Conservation (phyloP, 257 asterid species). For the Plectranthus barbatus region DNA sequence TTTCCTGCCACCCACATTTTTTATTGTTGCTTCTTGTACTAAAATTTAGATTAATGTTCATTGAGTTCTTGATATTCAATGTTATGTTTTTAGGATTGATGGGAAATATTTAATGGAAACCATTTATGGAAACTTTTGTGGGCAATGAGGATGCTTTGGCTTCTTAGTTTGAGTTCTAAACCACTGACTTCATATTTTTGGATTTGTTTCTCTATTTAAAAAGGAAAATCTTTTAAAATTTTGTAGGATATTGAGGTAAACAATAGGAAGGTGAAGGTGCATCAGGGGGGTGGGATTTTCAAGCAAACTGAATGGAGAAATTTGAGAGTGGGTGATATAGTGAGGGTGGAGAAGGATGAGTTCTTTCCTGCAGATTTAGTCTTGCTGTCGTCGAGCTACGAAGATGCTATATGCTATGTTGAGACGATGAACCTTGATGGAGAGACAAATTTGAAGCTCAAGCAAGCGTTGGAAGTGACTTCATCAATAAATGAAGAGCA, state of each 20-base stretch:
- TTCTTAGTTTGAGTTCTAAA: not conserved
- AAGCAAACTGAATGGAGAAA: conserved; percentile 57
- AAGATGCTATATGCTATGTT: conserved; percentile 80
- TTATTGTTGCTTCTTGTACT: not conserved
- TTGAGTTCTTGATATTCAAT: not conserved
- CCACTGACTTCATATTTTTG: not conserved
- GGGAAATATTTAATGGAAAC: not conserved
- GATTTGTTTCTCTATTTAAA: too few species aligned
- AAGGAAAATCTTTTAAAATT: not conserved
- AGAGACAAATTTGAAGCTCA: conserved; percentile 84
- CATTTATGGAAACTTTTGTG: too few species aligned
- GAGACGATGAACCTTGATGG: conserved; percentile 98
- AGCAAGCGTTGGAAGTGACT: conserved; percentile 68
- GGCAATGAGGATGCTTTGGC: too few species aligned
- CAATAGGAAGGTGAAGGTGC: conserved; percentile 64
- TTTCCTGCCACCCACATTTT: not conserved
- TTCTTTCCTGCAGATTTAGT: conserved; percentile 89
- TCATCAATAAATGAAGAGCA: conserved; percentile 44
- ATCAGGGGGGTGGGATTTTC: conserved; percentile 52
- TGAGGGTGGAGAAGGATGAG: conserved; percentile 76
- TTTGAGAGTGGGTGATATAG: conserved; percentile 79
- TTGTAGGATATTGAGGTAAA: conserved; percentile 79
- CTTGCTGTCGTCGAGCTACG: conserved; percentile 77
- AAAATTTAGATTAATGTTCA: not conserved
- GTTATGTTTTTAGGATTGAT: not conserved